Conservation (phyloP, 2,329 filamentous ascomycete genomes). For the Arthrobotrys sinensis region DNA sequence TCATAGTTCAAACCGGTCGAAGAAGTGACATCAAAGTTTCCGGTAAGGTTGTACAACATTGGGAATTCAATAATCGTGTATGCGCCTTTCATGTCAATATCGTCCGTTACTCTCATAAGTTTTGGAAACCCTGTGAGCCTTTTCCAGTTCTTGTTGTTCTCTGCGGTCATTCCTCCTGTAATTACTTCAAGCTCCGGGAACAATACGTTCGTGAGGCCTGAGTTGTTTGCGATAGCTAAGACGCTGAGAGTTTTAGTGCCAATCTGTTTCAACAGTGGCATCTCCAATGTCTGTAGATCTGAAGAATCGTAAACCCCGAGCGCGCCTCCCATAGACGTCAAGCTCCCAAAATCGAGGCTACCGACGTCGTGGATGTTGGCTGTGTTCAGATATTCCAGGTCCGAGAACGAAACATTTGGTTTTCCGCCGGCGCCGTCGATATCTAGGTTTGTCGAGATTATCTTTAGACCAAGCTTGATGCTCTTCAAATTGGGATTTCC, state of each 20-base stretch:
- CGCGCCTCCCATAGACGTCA: conserved; percentile 43
- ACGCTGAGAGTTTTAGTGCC: conserved; percentile 51
- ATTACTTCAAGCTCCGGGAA: conserved; percentile 49
- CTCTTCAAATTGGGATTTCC: conserved; percentile 52
- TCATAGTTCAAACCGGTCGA: conserved; percentile 31
- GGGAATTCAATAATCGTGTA: conserved; percentile 51
- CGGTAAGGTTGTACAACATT: conserved; percentile 54
- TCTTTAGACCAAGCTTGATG: conserved; percentile 36
- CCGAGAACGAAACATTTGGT: conserved; percentile 48
- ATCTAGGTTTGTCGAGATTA: conserved; percentile 52
- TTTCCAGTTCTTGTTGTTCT: conserved; percentile 50
- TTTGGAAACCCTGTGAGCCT: conserved; percentile 53
- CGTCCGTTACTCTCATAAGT: conserved; percentile 44
- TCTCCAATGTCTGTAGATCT: conserved; percentile 17
- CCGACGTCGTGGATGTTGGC: conserved; percentile 56
- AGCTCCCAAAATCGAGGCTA: conserved; percentile 30
- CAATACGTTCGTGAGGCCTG: conserved; percentile 28
- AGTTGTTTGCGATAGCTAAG: conserved; percentile 54
- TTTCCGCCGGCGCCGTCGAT: conserved; percentile 40
- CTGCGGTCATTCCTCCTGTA: conserved; percentile 45
- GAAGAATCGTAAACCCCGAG: conserved; percentile 56
- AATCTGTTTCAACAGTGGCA: conserved; percentile 46
- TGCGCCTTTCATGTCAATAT: conserved; percentile 46
- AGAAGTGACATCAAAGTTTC: conserved; percentile 45
- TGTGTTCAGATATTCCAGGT: conserved; percentile 47